Base-by-base conservation (phyloP, 2,329 filamentous ascomycete genomes). In the Xylaria sp. region DNA sequence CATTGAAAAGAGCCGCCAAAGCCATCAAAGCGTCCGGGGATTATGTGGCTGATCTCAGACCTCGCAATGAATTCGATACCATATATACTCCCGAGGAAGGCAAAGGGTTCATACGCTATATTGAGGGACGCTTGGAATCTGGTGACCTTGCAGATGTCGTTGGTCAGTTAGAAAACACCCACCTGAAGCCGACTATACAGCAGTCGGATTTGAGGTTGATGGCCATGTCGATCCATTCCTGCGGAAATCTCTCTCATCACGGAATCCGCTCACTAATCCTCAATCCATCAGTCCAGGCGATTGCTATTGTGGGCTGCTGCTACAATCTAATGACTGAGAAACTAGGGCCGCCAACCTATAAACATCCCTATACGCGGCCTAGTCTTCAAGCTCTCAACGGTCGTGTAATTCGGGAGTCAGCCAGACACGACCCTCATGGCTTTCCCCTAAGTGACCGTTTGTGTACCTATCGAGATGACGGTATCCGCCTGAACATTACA, bases 241-340 rank as follows among this genome's bases (percentile, higher is more conserved):
- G 96, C 78, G 96, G 96, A 32, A 98, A 99, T 74, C 89, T 99
- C n/a, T 92, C 97, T 0, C 96, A 99, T 79, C 94, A 97, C 77
- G 96, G 93, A 9, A 90, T 99, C 65, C 90, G 93, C 14, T 97
- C 95, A 0, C 86, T 99, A 21, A 81, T 94, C 1, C 82, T 97
- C 65, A 98, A 98, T 77, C 91, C 92, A 0, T 88, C 90, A 4
- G 94, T 98, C 64, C 89, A 89, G 36, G 93, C 94, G n/a, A 91
- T 98, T 24, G 95, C 95, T 66, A 94, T 99, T 78, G 93, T 99
- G 68, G 96, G 96, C 55, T 99, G 96, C 83, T 99, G 96, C 85
- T 98, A 99, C 85, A 99, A 99, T 75, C 88, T 98, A 5, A 83
- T 98, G 73, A 98, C 95, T 0, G 96, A 98, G 81, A 90, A 93